Base-by-base conservation (phyloP, 345 rosid genomes). In the Aquilaria yunnanensis region DNA sequence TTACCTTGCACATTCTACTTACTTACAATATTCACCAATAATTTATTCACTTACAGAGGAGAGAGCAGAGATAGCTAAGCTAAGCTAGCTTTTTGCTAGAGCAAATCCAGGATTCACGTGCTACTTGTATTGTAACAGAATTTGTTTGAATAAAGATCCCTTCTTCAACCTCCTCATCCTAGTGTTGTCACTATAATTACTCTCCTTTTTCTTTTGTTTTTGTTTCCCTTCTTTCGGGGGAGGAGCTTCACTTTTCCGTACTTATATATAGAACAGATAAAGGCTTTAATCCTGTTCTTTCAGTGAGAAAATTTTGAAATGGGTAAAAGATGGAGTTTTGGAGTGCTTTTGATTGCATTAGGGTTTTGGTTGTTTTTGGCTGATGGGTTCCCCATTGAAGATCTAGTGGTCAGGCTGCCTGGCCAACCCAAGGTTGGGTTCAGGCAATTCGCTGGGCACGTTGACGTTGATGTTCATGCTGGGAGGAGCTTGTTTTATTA, bases 401-500 rank as follows among this genome's bases (percentile, higher is more conserved):
- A 93, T 78, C 79, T 93, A 69, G 94, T 93, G 60, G 78, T 72
- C 69, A 68, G 75, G 29, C 69, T 93, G 69, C 97, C 90, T 14
- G 97, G 97, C 5, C 97, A 93, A 71, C 94, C 96, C 0, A 51
- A 69, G 48, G 97, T 90, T 60, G 72, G 77, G 52, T 93, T 88
- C 80, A 77, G 73, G 74, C 96, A 93, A 57, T 90, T 61, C 73
- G 82, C 97, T 67, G 94, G 98, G 61, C 90, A 93, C 60, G 81
- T 88, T 23, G 94, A 88, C 64, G 84, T 93, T 7, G 94, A 93
- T 72, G 78, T 72, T 32, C 77, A 78, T 63, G 75, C 80, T 66
- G 96, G 96, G 54, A 83, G 85, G 75, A 86, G 94, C 75, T 78
- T 93, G 81, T 93, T 90, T 67, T 93, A 93, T 72, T 93, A 89